A percentile compares a stretch with the other conserved stretches of the same genome.
phyloP scores from a whole-genome alignment of 2,329 filamentous ascomycete species.

The Amauroascus niger region DNA sequence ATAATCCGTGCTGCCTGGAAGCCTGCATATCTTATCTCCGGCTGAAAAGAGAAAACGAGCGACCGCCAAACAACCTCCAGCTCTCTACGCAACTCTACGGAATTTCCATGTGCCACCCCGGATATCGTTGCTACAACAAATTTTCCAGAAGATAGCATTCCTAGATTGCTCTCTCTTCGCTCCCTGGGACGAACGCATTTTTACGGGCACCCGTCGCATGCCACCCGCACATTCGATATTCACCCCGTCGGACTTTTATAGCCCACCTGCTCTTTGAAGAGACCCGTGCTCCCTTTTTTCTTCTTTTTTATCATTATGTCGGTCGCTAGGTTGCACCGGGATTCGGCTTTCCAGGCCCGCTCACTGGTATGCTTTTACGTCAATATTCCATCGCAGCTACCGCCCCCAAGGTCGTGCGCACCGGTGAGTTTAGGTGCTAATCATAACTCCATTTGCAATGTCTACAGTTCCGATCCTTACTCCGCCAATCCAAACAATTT shows the following conservation, averaged over 20 bases:
- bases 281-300: not conserved
- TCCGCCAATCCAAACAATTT: slow-evolving; percentile 80
- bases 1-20: not conserved
- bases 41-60: not conserved
- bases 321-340: slow-evolving; percentile 32
- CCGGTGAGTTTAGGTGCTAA: not conserved
- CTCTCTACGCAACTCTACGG: not conserved
- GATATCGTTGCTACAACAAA: slow-evolving; percentile 21
- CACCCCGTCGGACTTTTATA: not conserved
- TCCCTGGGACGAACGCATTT: not conserved
- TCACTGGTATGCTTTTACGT: slow-evolving; percentile 35
- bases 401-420: not conserved
- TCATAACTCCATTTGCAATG: not conserved
- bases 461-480: slow-evolving; percentile 74
- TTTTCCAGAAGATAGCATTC: slow-evolving; percentile 19
- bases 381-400: not conserved
- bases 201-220: not conserved
- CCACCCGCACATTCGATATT: not conserved
- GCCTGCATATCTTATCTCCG: slow-evolving; percentile 14
- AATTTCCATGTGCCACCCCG: slow-evolving; percentile 17
- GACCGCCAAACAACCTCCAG: slow-evolving; percentile 3
- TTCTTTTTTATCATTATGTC: slow-evolving; percentile 31
- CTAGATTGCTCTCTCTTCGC: not conserved
- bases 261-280: not conserved
- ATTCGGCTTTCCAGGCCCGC: slow-evolving; percentile 40